phyloP scores from a whole-genome alignment of 2,329 filamentous ascomycete species.

The Corinectria fuckeliana region DNA sequence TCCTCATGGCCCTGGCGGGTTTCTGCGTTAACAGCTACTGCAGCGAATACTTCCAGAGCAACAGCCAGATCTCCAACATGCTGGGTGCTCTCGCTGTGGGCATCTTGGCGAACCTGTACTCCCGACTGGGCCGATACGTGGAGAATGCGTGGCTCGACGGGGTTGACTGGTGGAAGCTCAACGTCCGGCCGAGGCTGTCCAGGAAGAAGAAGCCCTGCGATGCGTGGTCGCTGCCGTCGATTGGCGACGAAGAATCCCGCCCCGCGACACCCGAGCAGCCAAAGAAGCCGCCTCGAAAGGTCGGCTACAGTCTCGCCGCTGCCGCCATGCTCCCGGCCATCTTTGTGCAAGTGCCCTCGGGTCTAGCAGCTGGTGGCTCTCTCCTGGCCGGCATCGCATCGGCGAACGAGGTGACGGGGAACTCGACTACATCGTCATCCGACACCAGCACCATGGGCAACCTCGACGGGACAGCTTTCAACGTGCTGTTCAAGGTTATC shows the following conservation, averaged over 20 bases:
- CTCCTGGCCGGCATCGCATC: constrained; percentile 63
- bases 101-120: constrained; percentile 80
- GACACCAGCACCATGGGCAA: constrained; percentile 35
- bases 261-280: constrained; percentile 29
- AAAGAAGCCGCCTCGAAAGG: constrained; percentile 47
- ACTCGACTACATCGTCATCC: constrained; percentile 43
- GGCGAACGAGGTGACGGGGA: constrained; percentile 60
- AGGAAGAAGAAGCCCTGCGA: constrained; percentile 39
- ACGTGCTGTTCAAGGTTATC: constrained; percentile 63
- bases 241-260: constrained; percentile 43
- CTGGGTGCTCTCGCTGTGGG: constrained; percentile 79
- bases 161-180: constrained; percentile 56
- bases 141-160: constrained; percentile 62
- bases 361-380: constrained; percentile 66
- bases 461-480: constrained; percentile 56
- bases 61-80: constrained; percentile 78
- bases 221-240: constrained; percentile 41
- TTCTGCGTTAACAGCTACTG: constrained; percentile 80
- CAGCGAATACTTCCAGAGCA: constrained; percentile 68
- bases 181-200: constrained; percentile 46
- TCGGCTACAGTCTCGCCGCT: constrained; percentile 80
- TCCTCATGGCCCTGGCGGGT: constrained; percentile 74
- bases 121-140: constrained; percentile 65
- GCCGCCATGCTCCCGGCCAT: constrained; percentile 88
- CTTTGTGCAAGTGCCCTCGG: constrained; percentile 72